These are phyloP conservation scores for Aspergillus aculeatus DNA, from an alignment of 2,329 filamentous ascomycete species.

Conservation along the genomic window DNA sequence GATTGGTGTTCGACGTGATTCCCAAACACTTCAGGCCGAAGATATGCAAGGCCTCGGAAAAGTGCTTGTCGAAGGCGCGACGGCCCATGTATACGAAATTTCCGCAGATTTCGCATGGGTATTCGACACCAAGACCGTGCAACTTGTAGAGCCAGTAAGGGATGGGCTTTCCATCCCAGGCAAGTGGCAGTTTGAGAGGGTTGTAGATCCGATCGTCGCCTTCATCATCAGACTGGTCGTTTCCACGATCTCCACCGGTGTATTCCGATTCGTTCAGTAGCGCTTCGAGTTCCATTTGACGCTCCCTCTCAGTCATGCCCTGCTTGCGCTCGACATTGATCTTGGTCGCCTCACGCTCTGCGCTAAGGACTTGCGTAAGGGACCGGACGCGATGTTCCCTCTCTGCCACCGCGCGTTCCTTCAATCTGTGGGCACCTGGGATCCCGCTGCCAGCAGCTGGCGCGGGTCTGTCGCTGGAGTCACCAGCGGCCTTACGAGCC, in stretches of 20 bases:
- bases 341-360: slow-evolving; percentile 82
- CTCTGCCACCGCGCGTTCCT: slow-evolving; percentile 87
- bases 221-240: slow-evolving; percentile 68
- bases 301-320: slow-evolving; percentile 95
- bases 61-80: slow-evolving; percentile 96
- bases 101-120: slow-evolving; percentile 92
- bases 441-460: slow-evolving; percentile 18
- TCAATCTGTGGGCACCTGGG: slow-evolving; percentile 55
- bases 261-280: slow-evolving; percentile 64
- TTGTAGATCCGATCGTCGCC: slow-evolving; percentile 93
- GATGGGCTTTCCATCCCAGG: slow-evolving; percentile 98
- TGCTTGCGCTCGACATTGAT: slow-evolving; percentile 95
- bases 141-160: slow-evolving; percentile 98
- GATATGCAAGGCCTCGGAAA: slow-evolving; percentile 89
- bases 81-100: slow-evolving; percentile 99
- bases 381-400: slow-evolving; percentile 81
- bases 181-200: slow-evolving; percentile 88
- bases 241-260: slow-evolving; percentile 36
- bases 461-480: slow-evolving; percentile 37
- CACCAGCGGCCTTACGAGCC: slow-evolving; percentile 51
- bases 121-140: slow-evolving; percentile 91
- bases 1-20: slow-evolving; percentile 76
- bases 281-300: slow-evolving; percentile 89
- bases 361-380: slow-evolving; percentile 77
- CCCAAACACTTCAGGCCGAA: slow-evolving; percentile 92